phyloP scores from a whole-genome alignment of 345 rosid genomes.

The Hibiscus syriacus region DNA sequence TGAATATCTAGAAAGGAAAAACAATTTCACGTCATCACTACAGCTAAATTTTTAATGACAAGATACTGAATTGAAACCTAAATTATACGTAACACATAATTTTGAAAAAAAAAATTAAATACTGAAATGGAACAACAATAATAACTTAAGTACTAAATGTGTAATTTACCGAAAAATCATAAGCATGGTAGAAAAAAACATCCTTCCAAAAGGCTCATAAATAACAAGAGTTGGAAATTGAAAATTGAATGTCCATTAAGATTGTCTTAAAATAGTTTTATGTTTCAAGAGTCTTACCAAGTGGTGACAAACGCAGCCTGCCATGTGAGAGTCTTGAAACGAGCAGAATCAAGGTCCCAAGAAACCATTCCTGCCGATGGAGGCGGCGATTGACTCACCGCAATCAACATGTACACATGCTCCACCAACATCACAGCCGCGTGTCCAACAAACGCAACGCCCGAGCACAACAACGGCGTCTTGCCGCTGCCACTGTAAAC shows the following conservation, averaged over 20 bases:
- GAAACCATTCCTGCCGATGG: constrained; percentile 21
- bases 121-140: too few relatives aligned
- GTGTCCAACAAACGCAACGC: background rate
- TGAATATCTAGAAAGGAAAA: too few relatives aligned
- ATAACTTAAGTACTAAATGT: too few relatives aligned
- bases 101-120: too few relatives aligned
- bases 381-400: constrained; percentile 57
- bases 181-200: too few relatives aligned
- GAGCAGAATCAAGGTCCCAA: constrained; percentile 44
- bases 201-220: too few relatives aligned
- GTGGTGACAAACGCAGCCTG: constrained; percentile 71
- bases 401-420: constrained; percentile 57
- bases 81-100: too few relatives aligned
- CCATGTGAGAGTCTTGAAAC: constrained; percentile 37
- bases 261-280: background rate
- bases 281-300: constrained; percentile 35
- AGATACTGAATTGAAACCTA: too few relatives aligned
- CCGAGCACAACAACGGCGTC: constrained; percentile 44
- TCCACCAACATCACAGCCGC: constrained; percentile 49
- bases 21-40: too few relatives aligned
- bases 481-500: constrained; percentile 66
- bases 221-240: too few relatives aligned
- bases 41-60: too few relatives aligned
- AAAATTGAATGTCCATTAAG: background rate
- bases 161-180: too few relatives aligned